Base-by-base conservation (phyloP, 305 asterid species). In the Fraxinus angustifolia region DNA sequence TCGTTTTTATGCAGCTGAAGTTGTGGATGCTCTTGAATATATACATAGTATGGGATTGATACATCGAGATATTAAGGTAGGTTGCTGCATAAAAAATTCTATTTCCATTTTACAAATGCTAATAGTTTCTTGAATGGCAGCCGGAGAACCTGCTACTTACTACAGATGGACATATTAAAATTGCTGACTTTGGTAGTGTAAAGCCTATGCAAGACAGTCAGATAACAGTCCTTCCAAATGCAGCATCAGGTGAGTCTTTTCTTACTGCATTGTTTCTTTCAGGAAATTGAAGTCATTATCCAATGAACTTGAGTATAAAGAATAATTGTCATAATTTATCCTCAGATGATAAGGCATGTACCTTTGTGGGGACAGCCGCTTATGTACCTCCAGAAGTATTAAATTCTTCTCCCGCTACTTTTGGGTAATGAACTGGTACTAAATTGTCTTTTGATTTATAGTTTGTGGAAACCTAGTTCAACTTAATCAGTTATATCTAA, bases 21-120 rank as follows among this genome's bases (percentile, higher is more conserved):
- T 94, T 85, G 99, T 94, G 75, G 98, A 94, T 84, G 98, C 99
- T 87, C 99, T 96, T 74, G 98, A 96, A 82, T 96, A 96, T 82
- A 96, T 96, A 83, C 99, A 96, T 84, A 85, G 89, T 80, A 93
- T 94, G 98, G 99, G 99, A 50, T 84, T 96, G 90, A 96, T 96
- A 87, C 99, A 96, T 87, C 84, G 99, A 74, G 99, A 96, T 87
- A 94, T 96, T 84, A 96, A 96, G 99, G 99, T 96, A 92, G 97
- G 81, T 96, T 93, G 56, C 56, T 45, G 17, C 56, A 45, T 45
- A 11, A 53, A 82, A 71, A 56, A 11, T 80, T 80, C 3, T 67
- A 31, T 21, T 76, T 72, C 68, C 75, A 68, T 68, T 42, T 77
- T 79, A 72, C 26, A 31, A 62, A 80, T 85, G 68, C 85, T 91